A percentile compares a stretch with the other conserved stretches of the same genome.
These are phyloP conservation scores for Eutypa lata DNA, from an alignment of 2,329 filamentous ascomycete species.

Conservation along the genomic window DNA sequence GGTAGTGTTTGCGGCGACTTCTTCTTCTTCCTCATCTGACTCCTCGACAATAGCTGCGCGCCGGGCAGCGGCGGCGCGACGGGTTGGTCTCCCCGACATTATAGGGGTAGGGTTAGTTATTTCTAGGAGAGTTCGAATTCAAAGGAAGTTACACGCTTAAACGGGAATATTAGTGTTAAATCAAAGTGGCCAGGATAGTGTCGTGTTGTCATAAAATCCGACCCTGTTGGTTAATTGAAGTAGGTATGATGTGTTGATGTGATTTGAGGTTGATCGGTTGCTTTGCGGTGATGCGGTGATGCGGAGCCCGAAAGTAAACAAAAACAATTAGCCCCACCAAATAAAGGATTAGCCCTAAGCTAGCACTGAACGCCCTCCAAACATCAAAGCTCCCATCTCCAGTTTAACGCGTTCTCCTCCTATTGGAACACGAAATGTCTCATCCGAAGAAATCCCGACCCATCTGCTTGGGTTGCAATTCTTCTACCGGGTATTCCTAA, in stretches of 20 bases:
- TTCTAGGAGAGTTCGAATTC: too few relatives aligned
- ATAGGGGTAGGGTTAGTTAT: background rate
- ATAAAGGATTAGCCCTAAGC: background rate
- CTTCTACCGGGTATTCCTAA: background rate
- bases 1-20: constrained; percentile 52
- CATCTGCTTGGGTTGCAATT: too few relatives aligned
- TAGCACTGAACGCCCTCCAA: background rate
- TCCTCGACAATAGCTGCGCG: constrained; percentile 75
- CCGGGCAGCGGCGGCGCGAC: constrained; percentile 52
- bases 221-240: too few relatives aligned
- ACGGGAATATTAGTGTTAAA: too few relatives aligned
- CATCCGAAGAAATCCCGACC: background rate
- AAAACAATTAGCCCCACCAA: background rate
- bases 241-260: too few relatives aligned
- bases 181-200: too few relatives aligned
- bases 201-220: too few relatives aligned
- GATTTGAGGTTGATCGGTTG: too few relatives aligned
- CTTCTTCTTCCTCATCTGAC: constrained; percentile 75
- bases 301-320: background rate
- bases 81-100: constrained; percentile 35
- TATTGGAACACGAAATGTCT: background rate
- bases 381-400: background rate
- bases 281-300: too few relatives aligned
- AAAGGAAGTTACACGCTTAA: too few relatives aligned
- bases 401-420: background rate